Conservation (phyloP, 305 asterid species). For the Solanum hybrid region DNA sequence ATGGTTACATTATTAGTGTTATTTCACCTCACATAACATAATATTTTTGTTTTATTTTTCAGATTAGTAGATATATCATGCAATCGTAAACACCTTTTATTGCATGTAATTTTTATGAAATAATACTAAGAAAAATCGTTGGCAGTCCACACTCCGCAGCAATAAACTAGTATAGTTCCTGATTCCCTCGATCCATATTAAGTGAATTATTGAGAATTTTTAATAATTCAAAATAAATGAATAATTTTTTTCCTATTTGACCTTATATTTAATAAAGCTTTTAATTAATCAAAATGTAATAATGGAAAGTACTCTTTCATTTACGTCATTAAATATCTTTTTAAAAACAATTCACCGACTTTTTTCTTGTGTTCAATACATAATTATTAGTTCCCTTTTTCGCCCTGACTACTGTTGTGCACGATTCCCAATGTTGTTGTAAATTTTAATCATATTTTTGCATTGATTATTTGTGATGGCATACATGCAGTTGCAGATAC, state of each 20-base stretch:
- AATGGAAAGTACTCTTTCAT: neutral
- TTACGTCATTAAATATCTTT: neutral
- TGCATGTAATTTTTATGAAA: neutral
- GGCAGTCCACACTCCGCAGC: neutral
- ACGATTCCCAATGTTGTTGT: neutral
- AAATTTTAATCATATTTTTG: neutral
- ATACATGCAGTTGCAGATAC: constrained; percentile 29
- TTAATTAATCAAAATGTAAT: neutral
- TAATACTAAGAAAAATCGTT: neutral
- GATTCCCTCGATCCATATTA: neutral
- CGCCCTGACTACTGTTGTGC: neutral
- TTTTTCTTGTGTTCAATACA: neutral
- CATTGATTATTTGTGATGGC: neutral
- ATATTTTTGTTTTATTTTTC: neutral
- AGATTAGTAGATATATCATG: neutral
- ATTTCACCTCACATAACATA: neutral
- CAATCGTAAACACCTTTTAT: neutral
- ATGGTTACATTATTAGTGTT: neutral
- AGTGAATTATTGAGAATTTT: neutral
- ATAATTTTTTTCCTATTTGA: neutral
- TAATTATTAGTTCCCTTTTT: neutral
- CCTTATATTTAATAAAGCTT: neutral
- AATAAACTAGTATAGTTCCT: neutral
- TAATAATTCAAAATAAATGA: neutral
- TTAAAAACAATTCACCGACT: neutral